Percentiles rank a stretch among this genome's conserved stretches.
Evolutionary conservation across 495 filamentous ascomycete genomes (phyloP).

Genomic region (Tricharina praecox): DNA sequence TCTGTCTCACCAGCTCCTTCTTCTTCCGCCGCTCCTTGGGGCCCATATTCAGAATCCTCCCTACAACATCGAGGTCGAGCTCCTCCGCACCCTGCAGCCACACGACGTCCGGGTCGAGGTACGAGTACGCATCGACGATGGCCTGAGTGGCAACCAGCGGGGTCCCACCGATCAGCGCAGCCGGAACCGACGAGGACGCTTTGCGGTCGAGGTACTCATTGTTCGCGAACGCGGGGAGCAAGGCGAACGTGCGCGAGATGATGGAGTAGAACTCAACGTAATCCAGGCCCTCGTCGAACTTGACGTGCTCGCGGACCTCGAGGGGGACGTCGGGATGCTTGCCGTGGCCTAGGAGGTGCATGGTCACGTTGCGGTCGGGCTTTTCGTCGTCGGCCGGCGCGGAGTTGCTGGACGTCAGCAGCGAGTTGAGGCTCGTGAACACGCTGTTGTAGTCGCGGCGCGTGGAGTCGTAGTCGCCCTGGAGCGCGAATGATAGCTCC

Average conservation of each 20-base stretch:
- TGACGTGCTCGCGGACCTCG: constrained; percentile 10
- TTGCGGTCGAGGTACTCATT: constrained; percentile 21
- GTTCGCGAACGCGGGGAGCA: constrained; percentile 23
- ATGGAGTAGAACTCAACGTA: constrained; percentile 21
- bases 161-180: constrained; percentile 20
- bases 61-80: constrained; percentile 17
- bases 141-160: constrained; percentile 20
- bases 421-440: constrained; percentile 6
- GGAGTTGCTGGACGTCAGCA: not conserved
- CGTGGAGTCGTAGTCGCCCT: constrained; percentile 18
- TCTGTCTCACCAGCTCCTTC: constrained; percentile 2
- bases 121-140: constrained; percentile 24
- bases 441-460: constrained; percentile 16
- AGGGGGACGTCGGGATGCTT: constrained; percentile 11
- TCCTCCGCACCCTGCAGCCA: constrained; percentile 17
- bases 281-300: constrained; percentile 18
- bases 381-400: not conserved
- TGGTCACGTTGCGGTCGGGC: not conserved
- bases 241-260: constrained; percentile 16
- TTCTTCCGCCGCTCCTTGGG: constrained; percentile 4
- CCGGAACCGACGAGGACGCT: constrained; percentile 21
- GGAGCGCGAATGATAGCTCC: constrained; percentile 19
- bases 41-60: constrained; percentile 3
- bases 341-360: constrained; percentile 19
- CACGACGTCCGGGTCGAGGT: constrained; percentile 19